Evolutionary conservation across 768 basidiomycete species (phyloP).

Genomic region (Dacryopinax primogenitus): DNA sequence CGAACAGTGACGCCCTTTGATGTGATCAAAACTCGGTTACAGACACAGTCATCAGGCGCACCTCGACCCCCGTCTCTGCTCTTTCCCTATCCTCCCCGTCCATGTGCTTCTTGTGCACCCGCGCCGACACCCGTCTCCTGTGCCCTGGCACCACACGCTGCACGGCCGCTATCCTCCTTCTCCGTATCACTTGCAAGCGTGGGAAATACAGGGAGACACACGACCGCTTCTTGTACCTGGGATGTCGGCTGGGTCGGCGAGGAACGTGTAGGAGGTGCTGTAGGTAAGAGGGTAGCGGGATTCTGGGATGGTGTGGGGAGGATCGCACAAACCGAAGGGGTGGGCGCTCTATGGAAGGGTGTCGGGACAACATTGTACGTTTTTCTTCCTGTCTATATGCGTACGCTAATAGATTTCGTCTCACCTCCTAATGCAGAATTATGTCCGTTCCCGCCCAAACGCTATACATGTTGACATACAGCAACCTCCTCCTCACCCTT

Average conservation of each 20-base stretch:
- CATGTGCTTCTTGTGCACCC: background rate
- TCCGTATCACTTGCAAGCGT: slow-evolving; percentile 43
- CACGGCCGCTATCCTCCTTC: slow-evolving; percentile 60
- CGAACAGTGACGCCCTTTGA: slow-evolving; percentile 94
- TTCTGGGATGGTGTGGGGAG: slow-evolving; percentile 74
- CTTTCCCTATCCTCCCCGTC: slow-evolving; percentile 38
- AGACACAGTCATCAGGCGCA: slow-evolving; percentile 62
- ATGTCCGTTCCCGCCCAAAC: slow-evolving; percentile 89
- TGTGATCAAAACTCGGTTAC: slow-evolving; percentile 90
- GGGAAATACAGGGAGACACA: slow-evolving; percentile 35
- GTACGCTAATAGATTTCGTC: background rate
- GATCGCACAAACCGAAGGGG: slow-evolving; percentile 69
- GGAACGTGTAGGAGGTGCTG: background rate
- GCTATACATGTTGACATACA: slow-evolving; percentile 91
- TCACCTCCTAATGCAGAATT: slow-evolving; percentile 35
- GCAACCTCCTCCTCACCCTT: slow-evolving; percentile 57
- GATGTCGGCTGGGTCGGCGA: slow-evolving; percentile 47
- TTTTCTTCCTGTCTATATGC: background rate
- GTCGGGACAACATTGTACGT: slow-evolving; percentile 79
- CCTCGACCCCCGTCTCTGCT: slow-evolving; percentile 24
- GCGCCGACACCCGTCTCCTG: slow-evolving; percentile 9
- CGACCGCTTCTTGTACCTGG: slow-evolving; percentile 62
- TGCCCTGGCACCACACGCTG: slow-evolving; percentile 16
- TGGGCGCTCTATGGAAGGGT: slow-evolving; percentile 88
- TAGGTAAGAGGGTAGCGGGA: slow-evolving; percentile 60